Percentiles rank a stretch among this genome's conserved stretches.
Conservation (phyloP, 257 asterid genomes). For the Solanum boliviense region DNA sequence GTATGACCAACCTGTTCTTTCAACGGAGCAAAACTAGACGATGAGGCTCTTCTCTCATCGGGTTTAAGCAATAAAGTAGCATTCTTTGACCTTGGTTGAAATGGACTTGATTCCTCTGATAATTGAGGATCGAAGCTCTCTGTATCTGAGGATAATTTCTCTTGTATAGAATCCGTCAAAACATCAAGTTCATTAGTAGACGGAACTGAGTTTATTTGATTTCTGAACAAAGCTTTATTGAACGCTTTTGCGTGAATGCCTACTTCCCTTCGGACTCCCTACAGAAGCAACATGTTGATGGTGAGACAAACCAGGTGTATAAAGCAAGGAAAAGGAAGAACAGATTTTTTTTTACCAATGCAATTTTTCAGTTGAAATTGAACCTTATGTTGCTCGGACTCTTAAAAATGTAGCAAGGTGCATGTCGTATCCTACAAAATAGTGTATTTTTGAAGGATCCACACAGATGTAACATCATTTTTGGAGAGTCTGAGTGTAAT, state of each 20-base stretch:
- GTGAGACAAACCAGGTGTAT: background rate
- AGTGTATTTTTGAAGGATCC: background rate
- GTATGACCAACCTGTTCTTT: slow-evolving; percentile 93
- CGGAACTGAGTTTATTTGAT: slow-evolving; percentile 18
- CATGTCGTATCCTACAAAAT: background rate
- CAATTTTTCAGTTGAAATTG: background rate
- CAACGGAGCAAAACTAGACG: slow-evolving; percentile 10
- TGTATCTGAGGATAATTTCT: slow-evolving; percentile 19
- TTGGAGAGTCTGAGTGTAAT: background rate
- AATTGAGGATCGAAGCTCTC: slow-evolving; percentile 17
- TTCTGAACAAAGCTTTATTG: slow-evolving; percentile 35
- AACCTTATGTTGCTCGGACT: background rate
- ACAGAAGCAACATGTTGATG: slow-evolving; percentile 13
- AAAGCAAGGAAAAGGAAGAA: background rate
- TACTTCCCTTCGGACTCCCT: slow-evolving; percentile 96
- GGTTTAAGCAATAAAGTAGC: slow-evolving; percentile 34
- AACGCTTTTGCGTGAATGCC: slow-evolving; percentile 72
- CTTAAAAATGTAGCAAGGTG: background rate
- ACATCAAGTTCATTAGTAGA: slow-evolving; percentile 16
- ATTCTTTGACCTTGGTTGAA: slow-evolving; percentile 9
- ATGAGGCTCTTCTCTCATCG: slow-evolving; percentile 7
- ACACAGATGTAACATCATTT: background rate
- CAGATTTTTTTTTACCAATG: background rate
- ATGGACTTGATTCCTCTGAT: slow-evolving; percentile 16
- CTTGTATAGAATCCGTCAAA: slow-evolving; percentile 16